Evolutionary conservation across 2,329 filamentous ascomycete genomes (phyloP).

Genomic region (Colletotrichum sp.): DNA sequence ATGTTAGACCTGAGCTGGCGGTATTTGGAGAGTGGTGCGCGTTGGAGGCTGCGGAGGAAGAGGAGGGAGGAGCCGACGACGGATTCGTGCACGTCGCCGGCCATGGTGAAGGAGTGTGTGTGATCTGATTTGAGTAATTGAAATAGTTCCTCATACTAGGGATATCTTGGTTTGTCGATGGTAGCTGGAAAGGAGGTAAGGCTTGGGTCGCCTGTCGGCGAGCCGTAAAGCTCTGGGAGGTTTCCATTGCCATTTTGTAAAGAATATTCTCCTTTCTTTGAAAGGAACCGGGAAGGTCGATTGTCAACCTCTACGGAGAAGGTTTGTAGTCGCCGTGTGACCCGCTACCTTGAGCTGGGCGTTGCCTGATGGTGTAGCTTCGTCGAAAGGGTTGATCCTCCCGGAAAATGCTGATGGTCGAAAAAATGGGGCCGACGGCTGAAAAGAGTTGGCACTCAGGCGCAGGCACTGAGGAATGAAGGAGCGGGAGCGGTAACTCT

Average conservation of each 20-base stretch:
- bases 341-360: not conserved
- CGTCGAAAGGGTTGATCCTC: not conserved
- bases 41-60: conserved; percentile 60
- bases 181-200: conserved; percentile 73
- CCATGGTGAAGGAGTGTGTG: conserved; percentile 4
- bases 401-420: not conserved
- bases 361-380: not conserved
- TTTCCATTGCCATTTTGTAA: conserved; percentile 17
- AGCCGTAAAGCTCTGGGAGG: conserved; percentile 68
- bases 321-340: not conserved
- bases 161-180: conserved; percentile 59
- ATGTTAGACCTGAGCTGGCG: conserved; percentile 57
- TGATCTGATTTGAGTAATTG: conserved; percentile 2
- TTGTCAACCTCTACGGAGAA: conserved; percentile 4
- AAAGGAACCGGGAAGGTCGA: not conserved
- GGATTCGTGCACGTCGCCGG: conserved; percentile 5
- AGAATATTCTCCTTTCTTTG: not conserved
- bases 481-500: not conserved
- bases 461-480: conserved; percentile 3
- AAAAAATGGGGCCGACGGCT: conserved; percentile 21
- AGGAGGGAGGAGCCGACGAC: conserved; percentile 14
- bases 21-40: conserved; percentile 37
- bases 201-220: conserved; percentile 72
- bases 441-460: not conserved
- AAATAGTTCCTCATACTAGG: conserved; percentile 42